Base-by-base conservation (phyloP, 306 rosid species). In the Dalbergia cochinchinensis region DNA sequence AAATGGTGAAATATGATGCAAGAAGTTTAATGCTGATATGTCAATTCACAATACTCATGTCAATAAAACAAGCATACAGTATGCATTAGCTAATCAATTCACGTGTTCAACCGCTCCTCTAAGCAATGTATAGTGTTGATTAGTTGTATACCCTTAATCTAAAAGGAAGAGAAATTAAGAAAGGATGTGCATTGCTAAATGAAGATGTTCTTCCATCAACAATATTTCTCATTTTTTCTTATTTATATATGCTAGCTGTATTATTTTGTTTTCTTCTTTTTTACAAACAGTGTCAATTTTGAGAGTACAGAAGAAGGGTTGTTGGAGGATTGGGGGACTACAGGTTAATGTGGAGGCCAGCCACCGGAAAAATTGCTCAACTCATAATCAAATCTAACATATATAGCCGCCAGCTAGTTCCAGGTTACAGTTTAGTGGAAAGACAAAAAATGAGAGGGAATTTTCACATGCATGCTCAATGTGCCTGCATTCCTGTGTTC, bases 401-500 rank as follows among this genome's bases (percentile, higher is more conserved):
- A 26, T 26, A 26, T 34, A 69, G 54, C 76, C 62, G 70, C 63
- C 77, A 58, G 70, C 63, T 70, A 58, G n/a, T 78, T 55, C 45
- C 11, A 67, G n/a, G 33, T n/a, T 26, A 67, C 68, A 42, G 61
- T 69, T 58, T 8, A 7, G 69, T 42, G 68, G 15, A 68, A 69
- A 42, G 69, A 67, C 18, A 68, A 58, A 54, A 54, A 13, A 6
- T 13, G 47, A 41, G 66, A 53, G 65, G 20, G 58, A 66, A 77
- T 66, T 65, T 54, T 76, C 72, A 33, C 64, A 64, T 50, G 78
- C 45, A 22, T 44, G 78, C 22, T 59, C 11, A 8, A 76, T 51
- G 63, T 4, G 5, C 11, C 39, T 51, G 19, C 41, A 44, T 42
- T 78, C 41, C 5, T 37, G 50, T 6, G 12, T 44, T 44, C 50